Conservation (phyloP, 2,329 filamentous ascomycete species). For the Fusarium staphyleae region DNA sequence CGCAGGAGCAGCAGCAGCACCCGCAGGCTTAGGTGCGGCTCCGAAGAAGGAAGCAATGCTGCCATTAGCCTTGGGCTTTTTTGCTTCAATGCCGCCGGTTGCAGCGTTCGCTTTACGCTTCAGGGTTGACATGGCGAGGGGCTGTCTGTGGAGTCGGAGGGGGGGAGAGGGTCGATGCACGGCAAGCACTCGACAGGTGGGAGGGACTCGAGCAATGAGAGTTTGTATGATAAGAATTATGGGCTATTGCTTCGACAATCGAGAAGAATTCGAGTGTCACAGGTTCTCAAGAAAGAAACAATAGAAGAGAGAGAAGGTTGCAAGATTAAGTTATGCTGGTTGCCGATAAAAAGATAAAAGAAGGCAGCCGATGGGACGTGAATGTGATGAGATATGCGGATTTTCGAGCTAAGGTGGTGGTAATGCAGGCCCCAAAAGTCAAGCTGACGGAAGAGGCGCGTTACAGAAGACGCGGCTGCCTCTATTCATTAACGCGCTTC, state of each 20-base stretch:
- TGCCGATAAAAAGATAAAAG: no score
- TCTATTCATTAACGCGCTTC: slow-evolving; percentile 32
- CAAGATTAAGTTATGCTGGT: no score
- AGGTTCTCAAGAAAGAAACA: not conserved
- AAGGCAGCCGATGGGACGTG: not conserved
- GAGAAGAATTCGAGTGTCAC: not conserved
- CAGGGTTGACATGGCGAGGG: slow-evolving; percentile 58
- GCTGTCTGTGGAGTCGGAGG: slow-evolving; percentile 28
- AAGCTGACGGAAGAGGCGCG: slow-evolving; percentile 24
- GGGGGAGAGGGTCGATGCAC: slow-evolving; percentile 28
- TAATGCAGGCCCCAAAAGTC: slow-evolving; percentile 30
- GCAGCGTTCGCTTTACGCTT: slow-evolving; percentile 71
- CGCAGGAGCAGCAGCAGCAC: slow-evolving; percentile 44
- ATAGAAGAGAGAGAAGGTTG: not conserved
- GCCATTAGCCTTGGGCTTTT: slow-evolving; percentile 76
- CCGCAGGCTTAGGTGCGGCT: slow-evolving; percentile 62
- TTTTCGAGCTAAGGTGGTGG: slow-evolving; percentile 19
- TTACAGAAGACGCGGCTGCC: slow-evolving; percentile 32
- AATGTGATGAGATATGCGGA: slow-evolving; percentile 15
- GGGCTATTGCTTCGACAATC: slow-evolving; percentile 6
- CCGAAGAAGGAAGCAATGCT: slow-evolving; percentile 92
- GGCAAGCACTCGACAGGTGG: slow-evolving; percentile 20
- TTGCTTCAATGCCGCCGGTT: slow-evolving; percentile 57
- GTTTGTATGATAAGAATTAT: slow-evolving; percentile 27
- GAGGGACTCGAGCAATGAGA: slow-evolving; percentile 20